Evolutionary conservation across 495 filamentous ascomycete species (phyloP).

Genomic region (Aspergillus egyptiacus): DNA sequence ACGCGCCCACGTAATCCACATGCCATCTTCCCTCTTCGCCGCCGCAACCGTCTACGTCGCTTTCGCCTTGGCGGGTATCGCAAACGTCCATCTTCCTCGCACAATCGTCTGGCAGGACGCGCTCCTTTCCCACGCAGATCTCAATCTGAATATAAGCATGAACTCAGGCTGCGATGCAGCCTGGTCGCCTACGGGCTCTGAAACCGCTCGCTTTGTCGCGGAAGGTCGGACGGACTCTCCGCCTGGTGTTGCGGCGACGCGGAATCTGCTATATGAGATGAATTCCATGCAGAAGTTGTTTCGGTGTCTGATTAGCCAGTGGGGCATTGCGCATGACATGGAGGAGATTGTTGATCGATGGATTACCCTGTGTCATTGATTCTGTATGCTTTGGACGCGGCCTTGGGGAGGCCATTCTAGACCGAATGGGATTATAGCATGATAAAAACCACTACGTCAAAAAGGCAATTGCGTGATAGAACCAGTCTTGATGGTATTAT

Average conservation of each 20-base stretch:
- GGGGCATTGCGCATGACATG: constrained; percentile 48
- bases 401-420: no score
- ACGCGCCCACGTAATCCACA: constrained; percentile 42
- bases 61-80: constrained; percentile 34
- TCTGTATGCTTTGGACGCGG: neutral
- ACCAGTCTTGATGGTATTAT: no score
- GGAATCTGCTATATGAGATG: constrained; percentile 45
- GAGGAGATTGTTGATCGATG: constrained; percentile 41
- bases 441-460: no score
- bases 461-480: no score
- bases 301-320: constrained; percentile 41
- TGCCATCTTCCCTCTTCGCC: constrained; percentile 43
- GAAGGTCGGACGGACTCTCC: constrained; percentile 20
- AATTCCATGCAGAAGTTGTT: constrained; percentile 48
- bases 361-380: constrained; percentile 42
- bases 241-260: constrained; percentile 20
- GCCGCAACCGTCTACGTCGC: constrained; percentile 41
- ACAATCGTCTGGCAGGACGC: constrained; percentile 43
- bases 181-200: constrained; percentile 24
- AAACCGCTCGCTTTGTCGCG: constrained; percentile 34
- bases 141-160: constrained; percentile 22
- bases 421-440: no score
- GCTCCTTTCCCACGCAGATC: constrained; percentile 31
- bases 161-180: constrained; percentile 24
- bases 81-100: constrained; percentile 33